phyloP scores from a whole-genome alignment of 2,329 filamentous ascomycete species.

The Hymenoscyphus repandus region DNA sequence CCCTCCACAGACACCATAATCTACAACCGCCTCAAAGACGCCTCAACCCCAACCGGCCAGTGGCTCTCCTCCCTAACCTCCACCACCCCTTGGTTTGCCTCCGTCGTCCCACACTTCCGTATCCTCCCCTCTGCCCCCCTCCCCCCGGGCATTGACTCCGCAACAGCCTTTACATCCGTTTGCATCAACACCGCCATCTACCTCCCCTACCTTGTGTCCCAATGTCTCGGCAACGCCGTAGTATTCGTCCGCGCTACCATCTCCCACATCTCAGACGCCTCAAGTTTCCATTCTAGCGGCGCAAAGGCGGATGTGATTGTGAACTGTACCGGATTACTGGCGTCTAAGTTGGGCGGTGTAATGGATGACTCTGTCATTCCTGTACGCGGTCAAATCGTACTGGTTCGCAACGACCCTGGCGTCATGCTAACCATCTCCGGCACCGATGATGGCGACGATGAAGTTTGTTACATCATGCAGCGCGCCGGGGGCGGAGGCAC shows the following conservation, averaged over 20 bases:
- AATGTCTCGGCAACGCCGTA: conserved; percentile 69
- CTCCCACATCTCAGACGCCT: conserved; percentile 66
- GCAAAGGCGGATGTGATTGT: conserved; percentile 61
- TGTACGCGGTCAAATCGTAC: conserved; percentile 69
- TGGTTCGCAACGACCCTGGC: conserved; percentile 60
- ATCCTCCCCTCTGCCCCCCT: conserved; percentile 53
- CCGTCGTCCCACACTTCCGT: conserved; percentile 65
- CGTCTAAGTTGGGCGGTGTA: conserved; percentile 74
- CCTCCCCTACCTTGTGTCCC: conserved; percentile 74
- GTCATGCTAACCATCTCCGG: conserved; percentile 56
- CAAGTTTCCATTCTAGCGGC: conserved; percentile 50
- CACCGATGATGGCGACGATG: conserved; percentile 59
- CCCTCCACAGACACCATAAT: conserved; percentile 1
- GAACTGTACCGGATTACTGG: conserved; percentile 78
- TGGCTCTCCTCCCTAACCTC: conserved; percentile 6
- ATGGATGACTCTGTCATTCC: conserved; percentile 73
- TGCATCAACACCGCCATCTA: conserved; percentile 90
- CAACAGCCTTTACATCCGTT: conserved; percentile 70
- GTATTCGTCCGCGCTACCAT: conserved; percentile 58
- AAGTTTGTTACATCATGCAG: conserved; percentile 63
- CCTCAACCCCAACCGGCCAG: background rate
- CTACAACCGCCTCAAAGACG: conserved; percentile 6
- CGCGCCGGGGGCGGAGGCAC: conserved; percentile 62
- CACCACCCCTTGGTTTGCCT: conserved; percentile 64
- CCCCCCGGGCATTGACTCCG: conserved; percentile 60